Evolutionary conservation across 2,329 filamentous ascomycete species (phyloP).

Genomic region (Amphichorda felina): DNA sequence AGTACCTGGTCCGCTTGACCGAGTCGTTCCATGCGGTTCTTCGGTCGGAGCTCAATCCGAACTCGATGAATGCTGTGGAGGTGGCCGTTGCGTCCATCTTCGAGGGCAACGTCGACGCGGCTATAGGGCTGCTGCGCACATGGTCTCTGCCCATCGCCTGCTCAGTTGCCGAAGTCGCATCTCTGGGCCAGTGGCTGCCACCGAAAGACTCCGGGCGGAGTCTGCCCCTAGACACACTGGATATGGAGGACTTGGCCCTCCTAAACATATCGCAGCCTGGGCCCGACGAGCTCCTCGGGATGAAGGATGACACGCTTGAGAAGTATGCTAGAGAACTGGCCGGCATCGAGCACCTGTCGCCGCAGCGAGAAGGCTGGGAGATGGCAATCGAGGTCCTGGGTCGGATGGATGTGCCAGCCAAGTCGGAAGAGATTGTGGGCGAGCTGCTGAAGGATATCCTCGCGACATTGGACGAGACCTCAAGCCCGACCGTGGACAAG

Average conservation of each 20-base stretch:
- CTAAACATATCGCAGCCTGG: slow-evolving; percentile 54
- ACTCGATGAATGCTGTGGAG: slow-evolving; percentile 64
- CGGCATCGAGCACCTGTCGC: slow-evolving; percentile 36
- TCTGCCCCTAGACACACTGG: slow-evolving; percentile 52
- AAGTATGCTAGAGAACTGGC: slow-evolving; percentile 62
- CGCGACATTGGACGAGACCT: slow-evolving; percentile 48
- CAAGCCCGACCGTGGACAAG: slow-evolving; percentile 64
- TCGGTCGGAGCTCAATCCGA: slow-evolving; percentile 62
- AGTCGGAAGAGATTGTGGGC: slow-evolving; percentile 62
- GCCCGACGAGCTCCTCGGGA: slow-evolving; percentile 48
- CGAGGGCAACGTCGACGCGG: slow-evolving; percentile 69
- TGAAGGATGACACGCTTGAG: slow-evolving; percentile 69
- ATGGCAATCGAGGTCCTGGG: slow-evolving; percentile 73
- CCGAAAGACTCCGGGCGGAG: slow-evolving; percentile 16
- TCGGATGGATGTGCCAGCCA: slow-evolving; percentile 61
- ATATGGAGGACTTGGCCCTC: slow-evolving; percentile 76
- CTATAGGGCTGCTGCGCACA: slow-evolving; percentile 59
- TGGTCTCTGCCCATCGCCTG: slow-evolving; percentile 76
- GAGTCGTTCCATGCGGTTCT: slow-evolving; percentile 59
- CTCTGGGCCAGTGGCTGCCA: slow-evolving; percentile 73
- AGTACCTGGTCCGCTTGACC: slow-evolving; percentile 64
- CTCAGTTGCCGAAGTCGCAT: slow-evolving; percentile 72
- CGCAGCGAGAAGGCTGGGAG: slow-evolving; percentile 69
- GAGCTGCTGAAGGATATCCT: slow-evolving; percentile 59
- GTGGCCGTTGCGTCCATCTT: slow-evolving; percentile 73